phyloP scores from a whole-genome alignment of 495 filamentous ascomycete species.

The Apiosordaria backusii region DNA sequence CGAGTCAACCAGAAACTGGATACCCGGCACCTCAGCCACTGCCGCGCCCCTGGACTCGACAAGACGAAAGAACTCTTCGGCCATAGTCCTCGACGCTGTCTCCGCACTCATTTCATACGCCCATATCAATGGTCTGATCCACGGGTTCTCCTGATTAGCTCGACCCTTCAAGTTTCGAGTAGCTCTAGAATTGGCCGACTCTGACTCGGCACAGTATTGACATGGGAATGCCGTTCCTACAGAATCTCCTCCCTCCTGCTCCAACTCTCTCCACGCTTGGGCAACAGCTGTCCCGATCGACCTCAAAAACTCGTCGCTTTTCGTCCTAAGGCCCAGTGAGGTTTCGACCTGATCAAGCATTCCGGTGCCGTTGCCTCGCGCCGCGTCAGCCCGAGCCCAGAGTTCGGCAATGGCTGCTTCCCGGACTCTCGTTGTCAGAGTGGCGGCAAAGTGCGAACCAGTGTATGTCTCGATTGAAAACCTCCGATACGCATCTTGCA shows the following conservation, averaged over 20 bases:
- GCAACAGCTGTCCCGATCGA: not conserved
- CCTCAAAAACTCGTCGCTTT: not conserved
- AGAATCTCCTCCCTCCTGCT: not conserved
- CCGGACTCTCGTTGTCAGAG: not conserved
- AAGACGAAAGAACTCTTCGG: not conserved
- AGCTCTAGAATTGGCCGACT: not conserved
- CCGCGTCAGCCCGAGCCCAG: not conserved
- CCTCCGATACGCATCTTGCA: not conserved
- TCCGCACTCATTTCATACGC: not conserved
- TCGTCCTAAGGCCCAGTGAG: no score
- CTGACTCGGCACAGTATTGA: conserved; percentile 10
- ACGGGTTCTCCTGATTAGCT: not conserved
- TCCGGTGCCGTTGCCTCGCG: no score
- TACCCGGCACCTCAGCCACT: not conserved
- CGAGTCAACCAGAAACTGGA: conserved; percentile 1
- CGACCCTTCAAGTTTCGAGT: not conserved
- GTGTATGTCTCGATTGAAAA: not conserved
- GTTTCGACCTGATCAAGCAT: no score
- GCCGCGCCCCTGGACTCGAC: not conserved
- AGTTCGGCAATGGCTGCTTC: not conserved
- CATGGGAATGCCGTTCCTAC: conserved; percentile 1
- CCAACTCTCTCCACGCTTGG: not conserved
- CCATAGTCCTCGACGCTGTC: not conserved
- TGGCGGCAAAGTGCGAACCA: not conserved
- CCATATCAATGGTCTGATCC: conserved; percentile 13